Evolutionary conservation across 2,329 filamentous ascomycete species (phyloP).

Genomic region (Gyromitra esculenta): DNA sequence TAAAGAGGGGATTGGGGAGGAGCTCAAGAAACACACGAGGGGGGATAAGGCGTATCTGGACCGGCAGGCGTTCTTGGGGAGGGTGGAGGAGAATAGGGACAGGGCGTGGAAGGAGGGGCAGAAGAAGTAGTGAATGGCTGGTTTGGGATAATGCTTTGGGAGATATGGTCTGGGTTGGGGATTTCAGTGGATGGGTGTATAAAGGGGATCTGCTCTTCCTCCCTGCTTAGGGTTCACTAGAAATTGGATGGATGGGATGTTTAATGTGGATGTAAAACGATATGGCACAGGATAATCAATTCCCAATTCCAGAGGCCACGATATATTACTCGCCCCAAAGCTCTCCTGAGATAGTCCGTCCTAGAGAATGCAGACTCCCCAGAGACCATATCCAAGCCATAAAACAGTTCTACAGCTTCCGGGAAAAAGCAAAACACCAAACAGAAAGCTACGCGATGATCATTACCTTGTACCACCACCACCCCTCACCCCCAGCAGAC

Average conservation of each 20-base stretch:
- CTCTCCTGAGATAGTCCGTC: neutral
- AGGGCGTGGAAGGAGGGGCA: slow-evolving; percentile 63
- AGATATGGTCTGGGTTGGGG: neutral
- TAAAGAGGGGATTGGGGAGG: slow-evolving; percentile 75
- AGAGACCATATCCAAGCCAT: neutral
- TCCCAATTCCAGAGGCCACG: neutral
- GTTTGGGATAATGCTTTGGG: slow-evolving; percentile 3
- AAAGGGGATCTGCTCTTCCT: neutral
- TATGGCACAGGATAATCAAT: neutral
- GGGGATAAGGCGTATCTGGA: slow-evolving; percentile 72
- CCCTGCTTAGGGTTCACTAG: neutral
- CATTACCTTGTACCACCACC: slow-evolving; percentile 8
- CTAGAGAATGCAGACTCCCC: neutral
- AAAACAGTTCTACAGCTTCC: neutral
- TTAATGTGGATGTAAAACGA: neutral
- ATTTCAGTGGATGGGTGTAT: neutral
- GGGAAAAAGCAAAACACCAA: slow-evolving; percentile 4
- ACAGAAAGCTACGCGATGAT: neutral
- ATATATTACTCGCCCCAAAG: neutral
- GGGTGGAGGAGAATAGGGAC: slow-evolving; percentile 71
- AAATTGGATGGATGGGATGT: neutral
- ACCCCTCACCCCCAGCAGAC: neutral
- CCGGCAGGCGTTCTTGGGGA: slow-evolving; percentile 72
- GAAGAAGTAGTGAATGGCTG: slow-evolving; percentile 35
- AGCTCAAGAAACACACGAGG: slow-evolving; percentile 72